These are phyloP conservation scores for Carallia pectinifolia DNA, from an alignment of 345 rosid genomes.

Conservation along the genomic window DNA sequence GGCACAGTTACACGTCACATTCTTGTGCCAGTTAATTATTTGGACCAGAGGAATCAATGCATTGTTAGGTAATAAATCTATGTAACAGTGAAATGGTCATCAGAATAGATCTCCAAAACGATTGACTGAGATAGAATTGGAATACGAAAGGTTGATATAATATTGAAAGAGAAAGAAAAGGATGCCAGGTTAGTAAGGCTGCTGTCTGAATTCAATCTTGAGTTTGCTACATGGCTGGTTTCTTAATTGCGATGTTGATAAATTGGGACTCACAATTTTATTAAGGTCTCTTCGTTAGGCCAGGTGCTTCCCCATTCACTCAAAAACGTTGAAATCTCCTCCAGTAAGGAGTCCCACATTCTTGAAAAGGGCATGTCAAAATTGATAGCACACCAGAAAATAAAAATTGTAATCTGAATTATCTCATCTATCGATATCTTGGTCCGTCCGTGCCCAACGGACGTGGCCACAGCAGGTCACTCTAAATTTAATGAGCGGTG, in stretches of 20 bases:
- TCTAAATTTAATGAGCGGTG: slow-evolving; percentile 10
- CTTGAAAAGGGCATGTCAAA: neutral
- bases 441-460: neutral
- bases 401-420: neutral
- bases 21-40: too few species aligned
- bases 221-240: neutral
- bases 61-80: too few species aligned
- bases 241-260: neutral
- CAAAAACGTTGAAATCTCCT: neutral
- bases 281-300: neutral
- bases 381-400: slow-evolving; percentile 10
- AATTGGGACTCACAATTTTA: neutral
- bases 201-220: neutral
- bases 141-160: neutral
- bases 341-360: too few species aligned
- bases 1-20: too few species aligned
- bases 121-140: neutral
- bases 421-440: neutral
- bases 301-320: neutral
- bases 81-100: too few species aligned
- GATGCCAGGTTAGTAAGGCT: neutral
- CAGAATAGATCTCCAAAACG: too few species aligned
- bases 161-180: neutral
- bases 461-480: neutral
- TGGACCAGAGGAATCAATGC: too few species aligned